These are phyloP conservation scores for Tylopilus orsonianus DNA, from an alignment of 1,284 basidiomycete genomes.

Conservation along the genomic window DNA sequence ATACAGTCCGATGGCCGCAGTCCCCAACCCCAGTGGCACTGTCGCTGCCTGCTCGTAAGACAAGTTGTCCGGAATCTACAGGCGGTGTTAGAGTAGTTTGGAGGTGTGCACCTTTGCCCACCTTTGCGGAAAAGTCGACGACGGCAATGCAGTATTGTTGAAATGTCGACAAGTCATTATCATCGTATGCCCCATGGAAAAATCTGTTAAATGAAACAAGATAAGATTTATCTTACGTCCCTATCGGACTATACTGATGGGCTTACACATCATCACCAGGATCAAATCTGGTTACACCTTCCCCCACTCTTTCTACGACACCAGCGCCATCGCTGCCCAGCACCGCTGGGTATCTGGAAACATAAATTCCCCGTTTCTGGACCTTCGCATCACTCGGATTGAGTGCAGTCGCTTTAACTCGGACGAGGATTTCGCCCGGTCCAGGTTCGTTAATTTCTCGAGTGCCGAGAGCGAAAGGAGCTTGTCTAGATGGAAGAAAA, in stretches of 20 bases:
- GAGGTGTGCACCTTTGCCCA: slow-evolving; percentile 16
- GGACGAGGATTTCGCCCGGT: slow-evolving; percentile 42
- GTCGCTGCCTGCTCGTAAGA: slow-evolving; percentile 35
- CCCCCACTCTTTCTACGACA: slow-evolving; percentile 52
- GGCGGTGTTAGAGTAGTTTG: slow-evolving; percentile 8
- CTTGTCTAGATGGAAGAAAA: slow-evolving; percentile 33
- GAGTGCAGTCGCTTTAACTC: slow-evolving; percentile 41
- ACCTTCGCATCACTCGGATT: slow-evolving; percentile 44
- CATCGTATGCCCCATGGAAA: slow-evolving; percentile 39
- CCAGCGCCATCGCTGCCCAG: slow-evolving; percentile 62
- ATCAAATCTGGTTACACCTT: slow-evolving; percentile 47
- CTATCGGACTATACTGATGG: slow-evolving; percentile 7
- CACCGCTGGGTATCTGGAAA: slow-evolving; percentile 42
- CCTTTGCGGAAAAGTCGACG: slow-evolving; percentile 45
- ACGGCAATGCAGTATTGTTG: slow-evolving; percentile 49
- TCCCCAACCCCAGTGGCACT: slow-evolving; percentile 31
- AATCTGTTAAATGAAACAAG: slow-evolving; percentile 35
- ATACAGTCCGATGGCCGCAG: slow-evolving; percentile 34
- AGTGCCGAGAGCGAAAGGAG: slow-evolving; percentile 25
- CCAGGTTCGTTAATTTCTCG: slow-evolving; percentile 40
- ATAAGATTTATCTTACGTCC: slow-evolving; percentile 22
- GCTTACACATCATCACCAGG: slow-evolving; percentile 60
- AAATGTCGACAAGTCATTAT: slow-evolving; percentile 42
- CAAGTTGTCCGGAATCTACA: slow-evolving; percentile 34
- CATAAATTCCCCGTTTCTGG: slow-evolving; percentile 33